phyloP scores from a whole-genome alignment of 768 basidiomycete species.

The Termitomyces sp. region DNA sequence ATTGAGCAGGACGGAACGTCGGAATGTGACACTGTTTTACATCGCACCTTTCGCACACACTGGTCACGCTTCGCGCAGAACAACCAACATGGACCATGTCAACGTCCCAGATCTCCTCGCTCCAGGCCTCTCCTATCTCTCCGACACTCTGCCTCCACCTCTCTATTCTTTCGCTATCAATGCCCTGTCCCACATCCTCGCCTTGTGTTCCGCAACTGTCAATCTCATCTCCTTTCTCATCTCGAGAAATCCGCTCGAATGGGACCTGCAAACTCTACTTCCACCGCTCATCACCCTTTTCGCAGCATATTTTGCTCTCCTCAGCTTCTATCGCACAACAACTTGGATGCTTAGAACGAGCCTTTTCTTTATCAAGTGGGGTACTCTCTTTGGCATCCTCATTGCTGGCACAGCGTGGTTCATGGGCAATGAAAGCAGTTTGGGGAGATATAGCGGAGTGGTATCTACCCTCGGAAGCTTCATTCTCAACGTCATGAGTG shows the following conservation, averaged over 20 bases:
- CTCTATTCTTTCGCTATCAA: slow-evolving; percentile 50
- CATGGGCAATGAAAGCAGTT: slow-evolving; percentile 36
- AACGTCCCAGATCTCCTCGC: slow-evolving; percentile 50
- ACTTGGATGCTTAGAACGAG: slow-evolving; percentile 66
- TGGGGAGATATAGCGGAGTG: slow-evolving; percentile 35
- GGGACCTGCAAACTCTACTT: slow-evolving; percentile 65
- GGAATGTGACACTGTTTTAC: background rate
- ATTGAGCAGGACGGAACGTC: background rate
- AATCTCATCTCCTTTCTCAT: slow-evolving; percentile 46
- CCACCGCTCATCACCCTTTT: slow-evolving; percentile 74
- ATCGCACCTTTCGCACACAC: background rate
- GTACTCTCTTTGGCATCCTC: slow-evolving; percentile 50
- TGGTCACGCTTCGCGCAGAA: background rate
- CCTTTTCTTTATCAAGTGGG: slow-evolving; percentile 79
- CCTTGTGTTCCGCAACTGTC: slow-evolving; percentile 46
- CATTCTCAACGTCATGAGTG: slow-evolving; percentile 41
- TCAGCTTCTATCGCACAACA: slow-evolving; percentile 77
- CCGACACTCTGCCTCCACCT: slow-evolving; percentile 52
- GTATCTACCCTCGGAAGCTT: slow-evolving; percentile 37
- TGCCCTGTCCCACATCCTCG: slow-evolving; percentile 49
- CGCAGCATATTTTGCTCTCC: slow-evolving; percentile 71
- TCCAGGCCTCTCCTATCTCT: slow-evolving; percentile 51
- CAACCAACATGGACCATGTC: slow-evolving; percentile 22
- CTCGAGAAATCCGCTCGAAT: slow-evolving; percentile 51
- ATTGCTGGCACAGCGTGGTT: slow-evolving; percentile 57